Percentiles rank a stretch among this genome's conserved stretches.
phyloP scores from a whole-genome alignment of 768 basidiomycete species.

The Amanita pallidorosea region DNA sequence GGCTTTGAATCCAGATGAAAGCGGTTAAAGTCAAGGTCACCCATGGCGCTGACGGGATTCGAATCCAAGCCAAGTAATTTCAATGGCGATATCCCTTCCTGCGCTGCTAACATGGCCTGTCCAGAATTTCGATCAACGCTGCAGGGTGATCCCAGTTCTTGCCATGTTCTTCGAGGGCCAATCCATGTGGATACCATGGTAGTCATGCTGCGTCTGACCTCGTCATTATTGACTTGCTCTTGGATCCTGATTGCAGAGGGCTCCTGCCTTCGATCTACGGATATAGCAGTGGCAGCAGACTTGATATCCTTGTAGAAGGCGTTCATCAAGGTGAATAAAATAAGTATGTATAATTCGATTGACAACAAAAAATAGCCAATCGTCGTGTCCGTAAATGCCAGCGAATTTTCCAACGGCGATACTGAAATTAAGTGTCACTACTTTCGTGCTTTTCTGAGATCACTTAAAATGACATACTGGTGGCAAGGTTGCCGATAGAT shows the following conservation, averaged over 20 bases:
- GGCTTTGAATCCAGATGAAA: background rate
- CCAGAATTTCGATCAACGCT: background rate
- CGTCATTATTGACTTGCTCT: background rate
- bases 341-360: conserved; percentile 49
- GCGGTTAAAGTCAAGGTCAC: background rate
- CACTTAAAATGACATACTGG: conserved; percentile 33
- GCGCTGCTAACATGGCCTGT: background rate
- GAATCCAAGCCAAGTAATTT: background rate
- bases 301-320: conserved; percentile 21
- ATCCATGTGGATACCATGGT: background rate
- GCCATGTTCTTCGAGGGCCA: background rate
- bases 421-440: conserved; percentile 2
- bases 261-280: background rate
- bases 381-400: conserved; percentile 57
- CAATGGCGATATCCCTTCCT: background rate
- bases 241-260: background rate
- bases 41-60: background rate
- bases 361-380: conserved; percentile 61
- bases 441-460: conserved; percentile 7
- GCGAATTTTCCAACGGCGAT: conserved; percentile 20
- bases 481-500: conserved; percentile 43
- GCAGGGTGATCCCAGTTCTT: background rate
- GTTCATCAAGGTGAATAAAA: conserved; percentile 44
- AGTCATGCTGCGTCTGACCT: background rate
- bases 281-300: background rate